Evolutionary conservation across 2,329 filamentous ascomycete species (phyloP).

Genomic region (Triangularia setosa): DNA sequence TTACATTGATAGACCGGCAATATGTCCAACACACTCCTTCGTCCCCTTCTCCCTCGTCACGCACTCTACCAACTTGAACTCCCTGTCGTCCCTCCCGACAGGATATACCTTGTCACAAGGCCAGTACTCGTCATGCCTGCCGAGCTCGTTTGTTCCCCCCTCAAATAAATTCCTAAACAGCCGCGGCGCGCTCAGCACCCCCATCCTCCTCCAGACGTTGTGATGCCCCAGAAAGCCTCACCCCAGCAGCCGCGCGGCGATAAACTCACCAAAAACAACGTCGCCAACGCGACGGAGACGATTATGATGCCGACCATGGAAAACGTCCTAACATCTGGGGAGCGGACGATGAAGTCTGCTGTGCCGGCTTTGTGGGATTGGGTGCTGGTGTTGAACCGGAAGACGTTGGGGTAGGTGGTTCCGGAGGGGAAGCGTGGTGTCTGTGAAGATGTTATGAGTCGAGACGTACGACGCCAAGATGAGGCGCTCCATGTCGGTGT

Average conservation of each 20-base stretch:
- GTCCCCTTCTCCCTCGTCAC: not conserved
- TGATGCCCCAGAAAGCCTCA: not conserved
- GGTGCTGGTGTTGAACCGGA: not conserved
- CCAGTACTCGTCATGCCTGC: not conserved
- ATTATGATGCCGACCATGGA: constrained; percentile 6
- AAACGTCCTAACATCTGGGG: constrained; percentile 6
- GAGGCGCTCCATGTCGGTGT: constrained; percentile 12
- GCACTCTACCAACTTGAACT: not conserved
- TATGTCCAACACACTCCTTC: not conserved
- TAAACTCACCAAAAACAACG: not conserved
- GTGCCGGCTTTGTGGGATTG: not conserved
- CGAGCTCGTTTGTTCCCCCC: not conserved
- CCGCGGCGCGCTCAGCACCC: not conserved
- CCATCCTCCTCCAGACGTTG: not conserved
- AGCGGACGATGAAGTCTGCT: constrained; percentile 6
- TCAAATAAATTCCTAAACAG: not conserved
- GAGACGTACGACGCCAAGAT: constrained; percentile 7
- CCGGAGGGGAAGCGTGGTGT: not conserved
- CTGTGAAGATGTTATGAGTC: constrained; percentile 7
- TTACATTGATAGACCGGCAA: no score
- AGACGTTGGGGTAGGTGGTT: not conserved
- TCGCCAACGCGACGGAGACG: not conserved
- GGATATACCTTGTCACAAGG: not conserved
- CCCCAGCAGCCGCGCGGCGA: not conserved
- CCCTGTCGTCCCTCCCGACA: not conserved